phyloP scores from a whole-genome alignment of 495 filamentous ascomycete genomes.

The Sporormia fimetaria region DNA sequence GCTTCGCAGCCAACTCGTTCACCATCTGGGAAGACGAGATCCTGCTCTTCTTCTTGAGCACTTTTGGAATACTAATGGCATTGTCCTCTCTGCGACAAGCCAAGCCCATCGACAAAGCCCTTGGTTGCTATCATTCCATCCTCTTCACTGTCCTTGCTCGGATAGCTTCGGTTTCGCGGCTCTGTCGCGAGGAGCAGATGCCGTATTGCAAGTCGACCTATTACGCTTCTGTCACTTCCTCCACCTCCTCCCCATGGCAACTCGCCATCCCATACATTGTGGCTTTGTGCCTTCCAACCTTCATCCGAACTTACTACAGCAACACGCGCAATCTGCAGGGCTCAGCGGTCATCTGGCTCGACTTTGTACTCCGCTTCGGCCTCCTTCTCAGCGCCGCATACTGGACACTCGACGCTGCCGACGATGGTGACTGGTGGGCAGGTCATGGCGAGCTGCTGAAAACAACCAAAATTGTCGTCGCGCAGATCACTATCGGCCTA shows the following conservation, averaged over 20 bases:
- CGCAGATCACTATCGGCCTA: conserved; percentile 60
- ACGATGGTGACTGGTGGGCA: conserved; percentile 76
- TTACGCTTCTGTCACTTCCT: conserved; percentile 82
- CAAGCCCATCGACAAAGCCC: conserved; percentile 47
- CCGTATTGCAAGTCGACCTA: conserved; percentile 92
- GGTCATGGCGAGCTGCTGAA: conserved; percentile 53
- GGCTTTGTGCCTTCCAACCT: conserved; percentile 59
- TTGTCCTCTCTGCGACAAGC: conserved; percentile 61
- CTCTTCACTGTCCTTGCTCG: conserved; percentile 74
- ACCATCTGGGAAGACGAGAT: conserved; percentile 99
- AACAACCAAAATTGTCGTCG: conserved; percentile 58
- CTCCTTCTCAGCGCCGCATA: conserved; percentile 67
- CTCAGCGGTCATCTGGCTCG: conserved; percentile 70
- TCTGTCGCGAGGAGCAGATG: conserved; percentile 98
- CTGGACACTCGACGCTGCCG: conserved; percentile 84
- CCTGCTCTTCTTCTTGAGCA: conserved; percentile 78
- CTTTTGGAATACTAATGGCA: conserved; percentile 67
- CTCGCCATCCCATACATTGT: conserved; percentile 66
- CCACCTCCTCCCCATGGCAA: conserved; percentile 89
- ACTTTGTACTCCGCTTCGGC: conserved; percentile 62
- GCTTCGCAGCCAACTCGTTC: conserved; percentile 94
- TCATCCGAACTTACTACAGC: conserved; percentile 66
- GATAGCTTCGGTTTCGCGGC: conserved; percentile 74
- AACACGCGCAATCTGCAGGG: conserved; percentile 75
- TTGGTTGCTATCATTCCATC: conserved; percentile 73